Conservation (phyloP, 2,329 filamentous ascomycete genomes). For the Pyrenochaeta sp. region DNA sequence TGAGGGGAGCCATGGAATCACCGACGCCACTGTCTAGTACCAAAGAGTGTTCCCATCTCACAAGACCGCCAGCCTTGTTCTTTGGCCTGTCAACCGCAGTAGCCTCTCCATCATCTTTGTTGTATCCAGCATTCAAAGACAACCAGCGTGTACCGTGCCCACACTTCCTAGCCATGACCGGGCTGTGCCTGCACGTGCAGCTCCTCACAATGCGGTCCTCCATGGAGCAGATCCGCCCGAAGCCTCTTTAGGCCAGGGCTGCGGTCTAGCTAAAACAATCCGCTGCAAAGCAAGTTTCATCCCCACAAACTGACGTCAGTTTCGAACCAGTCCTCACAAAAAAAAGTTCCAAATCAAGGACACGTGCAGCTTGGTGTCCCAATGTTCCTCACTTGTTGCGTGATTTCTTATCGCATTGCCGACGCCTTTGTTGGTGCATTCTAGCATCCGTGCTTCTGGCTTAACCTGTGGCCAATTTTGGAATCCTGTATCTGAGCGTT, state of each 20-base stretch:
- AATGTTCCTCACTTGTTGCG: too few relatives aligned
- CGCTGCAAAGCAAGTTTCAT: constrained; percentile 22
- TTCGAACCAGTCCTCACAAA: constrained; percentile 6
- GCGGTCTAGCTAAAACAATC: constrained; percentile 10
- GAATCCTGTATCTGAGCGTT: too few relatives aligned
- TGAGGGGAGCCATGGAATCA: too few relatives aligned
- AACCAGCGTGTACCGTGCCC: too few relatives aligned
- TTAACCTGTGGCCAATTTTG: too few relatives aligned
- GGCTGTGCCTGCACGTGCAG: constrained; percentile 14
- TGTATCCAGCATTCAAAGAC: not conserved
- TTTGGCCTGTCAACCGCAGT: constrained; percentile 5
- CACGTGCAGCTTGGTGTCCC: too few relatives aligned
- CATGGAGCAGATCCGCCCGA: constrained; percentile 12
- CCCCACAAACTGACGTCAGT: constrained; percentile 24
- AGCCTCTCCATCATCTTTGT: constrained; percentile 2
- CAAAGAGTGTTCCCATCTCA: too few relatives aligned
- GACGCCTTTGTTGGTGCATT: too few relatives aligned
- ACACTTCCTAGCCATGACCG: too few relatives aligned
- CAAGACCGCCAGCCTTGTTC: not conserved
- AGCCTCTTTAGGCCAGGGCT: constrained; percentile 5
- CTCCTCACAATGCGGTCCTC: constrained; percentile 4
- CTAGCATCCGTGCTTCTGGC: too few relatives aligned
- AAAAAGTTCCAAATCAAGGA: too few relatives aligned
- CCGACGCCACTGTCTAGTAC: constrained; percentile 16
- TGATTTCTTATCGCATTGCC: too few relatives aligned